phyloP scores from a whole-genome alignment of 2,329 filamentous ascomycete genomes.

The Calonectria pseudoturangicola region DNA sequence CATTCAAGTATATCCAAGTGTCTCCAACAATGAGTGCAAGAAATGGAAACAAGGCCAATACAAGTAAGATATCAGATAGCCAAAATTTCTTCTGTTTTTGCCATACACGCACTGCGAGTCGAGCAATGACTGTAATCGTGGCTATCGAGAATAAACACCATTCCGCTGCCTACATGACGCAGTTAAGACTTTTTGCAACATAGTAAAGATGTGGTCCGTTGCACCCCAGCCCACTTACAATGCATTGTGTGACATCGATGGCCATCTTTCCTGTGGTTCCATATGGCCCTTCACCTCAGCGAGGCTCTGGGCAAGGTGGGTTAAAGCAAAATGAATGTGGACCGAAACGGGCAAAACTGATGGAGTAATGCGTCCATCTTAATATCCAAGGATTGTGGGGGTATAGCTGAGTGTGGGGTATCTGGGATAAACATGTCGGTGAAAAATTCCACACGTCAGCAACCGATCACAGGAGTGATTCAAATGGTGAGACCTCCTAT shows the following conservation, averaged over 20 bases:
- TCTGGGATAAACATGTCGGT: not conserved
- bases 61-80: not conserved
- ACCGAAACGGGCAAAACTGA: not conserved
- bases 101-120: constrained; percentile 2
- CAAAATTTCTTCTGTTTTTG: constrained; percentile 11
- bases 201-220: not conserved
- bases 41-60: constrained; percentile 7
- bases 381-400: constrained; percentile 2
- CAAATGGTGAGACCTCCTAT: not conserved
- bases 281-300: not conserved
- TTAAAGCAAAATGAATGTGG: not conserved
- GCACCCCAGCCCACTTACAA: not conserved
- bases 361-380: constrained; percentile 4
- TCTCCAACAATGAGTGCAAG: not conserved
- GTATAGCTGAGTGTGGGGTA: not conserved
- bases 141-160: constrained; percentile 16
- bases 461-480: not conserved
- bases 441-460: constrained; percentile 1
- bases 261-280: not conserved
- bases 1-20: constrained; percentile 2
- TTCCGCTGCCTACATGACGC: not conserved
- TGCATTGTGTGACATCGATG: constrained; percentile 8
- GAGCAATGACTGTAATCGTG: not conserved
- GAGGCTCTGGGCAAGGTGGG: not conserved
- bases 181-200: not conserved